Conservation (phyloP, 1,284 basidiomycete species). For the Apiotrichum sp. region DNA sequence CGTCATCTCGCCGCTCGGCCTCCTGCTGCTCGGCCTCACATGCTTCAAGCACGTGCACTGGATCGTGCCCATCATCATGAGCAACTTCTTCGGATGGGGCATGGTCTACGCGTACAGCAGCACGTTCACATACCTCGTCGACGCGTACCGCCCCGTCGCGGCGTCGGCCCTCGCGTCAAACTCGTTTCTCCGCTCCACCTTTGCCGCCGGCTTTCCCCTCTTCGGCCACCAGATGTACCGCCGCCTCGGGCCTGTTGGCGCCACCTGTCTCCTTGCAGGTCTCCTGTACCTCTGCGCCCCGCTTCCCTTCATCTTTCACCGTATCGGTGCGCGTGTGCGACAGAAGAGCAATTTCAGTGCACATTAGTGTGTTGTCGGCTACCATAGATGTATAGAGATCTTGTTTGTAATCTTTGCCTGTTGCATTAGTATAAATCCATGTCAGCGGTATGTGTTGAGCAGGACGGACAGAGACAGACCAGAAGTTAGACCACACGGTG, state of each 20-base stretch:
- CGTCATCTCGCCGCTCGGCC: conserved; percentile 60
- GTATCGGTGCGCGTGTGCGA: conserved; percentile 36
- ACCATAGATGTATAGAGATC: neutral
- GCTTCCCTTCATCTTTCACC: conserved; percentile 54
- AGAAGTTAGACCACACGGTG: no score
- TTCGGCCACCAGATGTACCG: conserved; percentile 44
- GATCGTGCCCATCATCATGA: conserved; percentile 46
- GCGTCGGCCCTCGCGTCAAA: conserved; percentile 72
- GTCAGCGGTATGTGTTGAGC: no score
- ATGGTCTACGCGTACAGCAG: conserved; percentile 59
- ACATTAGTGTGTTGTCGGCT: neutral
- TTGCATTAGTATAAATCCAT: no score
- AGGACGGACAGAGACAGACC: no score
- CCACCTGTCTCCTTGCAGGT: conserved; percentile 67
- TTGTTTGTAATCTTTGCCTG: no score
- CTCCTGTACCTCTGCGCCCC: conserved; percentile 63
- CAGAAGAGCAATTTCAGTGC: conserved; percentile 13
- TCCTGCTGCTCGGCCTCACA: conserved; percentile 69
- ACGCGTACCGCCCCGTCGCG: conserved; percentile 67
- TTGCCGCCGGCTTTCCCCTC: conserved; percentile 68
- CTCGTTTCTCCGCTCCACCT: conserved; percentile 58
- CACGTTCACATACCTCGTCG: conserved; percentile 56
- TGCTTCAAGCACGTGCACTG: conserved; percentile 63
- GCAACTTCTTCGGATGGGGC: conserved; percentile 41
- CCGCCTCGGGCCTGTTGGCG: conserved; percentile 62